phyloP scores from a whole-genome alignment of 805 yeast species.

The Monosporozyma siamensis region DNA sequence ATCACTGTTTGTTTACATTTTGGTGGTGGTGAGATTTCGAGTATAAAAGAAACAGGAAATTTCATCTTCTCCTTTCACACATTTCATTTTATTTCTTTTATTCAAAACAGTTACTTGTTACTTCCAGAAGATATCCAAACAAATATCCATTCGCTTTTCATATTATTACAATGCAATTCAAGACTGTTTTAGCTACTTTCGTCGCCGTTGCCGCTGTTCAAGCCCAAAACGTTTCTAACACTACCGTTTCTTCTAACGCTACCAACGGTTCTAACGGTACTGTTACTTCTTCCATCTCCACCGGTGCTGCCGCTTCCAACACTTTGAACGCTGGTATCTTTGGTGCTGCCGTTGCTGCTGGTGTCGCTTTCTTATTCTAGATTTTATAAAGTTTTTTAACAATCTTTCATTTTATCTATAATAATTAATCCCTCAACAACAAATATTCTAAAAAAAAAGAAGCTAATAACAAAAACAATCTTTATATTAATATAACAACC shows the following conservation, averaged over 20 bases:
- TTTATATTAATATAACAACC: not conserved
- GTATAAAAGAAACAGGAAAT: no score
- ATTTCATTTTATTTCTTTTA: no score
- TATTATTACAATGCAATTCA: slow-evolving; percentile 53
- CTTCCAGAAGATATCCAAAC: not conserved
- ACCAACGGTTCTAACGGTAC: slow-evolving; percentile 12
- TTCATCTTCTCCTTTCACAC: no score
- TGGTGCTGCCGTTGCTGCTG: slow-evolving; percentile 82
- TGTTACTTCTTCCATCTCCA: slow-evolving; percentile 24
- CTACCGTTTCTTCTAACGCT: slow-evolving; percentile 30
- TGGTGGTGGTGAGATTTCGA: no score
- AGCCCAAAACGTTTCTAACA: slow-evolving; percentile 42
- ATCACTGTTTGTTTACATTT: no score
- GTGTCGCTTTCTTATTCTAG: slow-evolving; percentile 48
- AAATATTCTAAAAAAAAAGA: not conserved
- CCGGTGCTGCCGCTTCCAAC: slow-evolving; percentile 45
- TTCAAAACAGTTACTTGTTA: no score
- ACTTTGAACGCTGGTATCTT: slow-evolving; percentile 63
- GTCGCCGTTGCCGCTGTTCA: slow-evolving; percentile 63
- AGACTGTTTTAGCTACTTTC: slow-evolving; percentile 54
- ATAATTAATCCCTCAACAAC: no score
- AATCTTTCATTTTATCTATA: no score
- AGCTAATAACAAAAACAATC: no score
- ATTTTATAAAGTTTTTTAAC: no score
- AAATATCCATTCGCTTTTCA: not conserved